Evolutionary conservation across 345 rosid genomes (phyloP).

Genomic region (Bruguiera sexangula): DNA sequence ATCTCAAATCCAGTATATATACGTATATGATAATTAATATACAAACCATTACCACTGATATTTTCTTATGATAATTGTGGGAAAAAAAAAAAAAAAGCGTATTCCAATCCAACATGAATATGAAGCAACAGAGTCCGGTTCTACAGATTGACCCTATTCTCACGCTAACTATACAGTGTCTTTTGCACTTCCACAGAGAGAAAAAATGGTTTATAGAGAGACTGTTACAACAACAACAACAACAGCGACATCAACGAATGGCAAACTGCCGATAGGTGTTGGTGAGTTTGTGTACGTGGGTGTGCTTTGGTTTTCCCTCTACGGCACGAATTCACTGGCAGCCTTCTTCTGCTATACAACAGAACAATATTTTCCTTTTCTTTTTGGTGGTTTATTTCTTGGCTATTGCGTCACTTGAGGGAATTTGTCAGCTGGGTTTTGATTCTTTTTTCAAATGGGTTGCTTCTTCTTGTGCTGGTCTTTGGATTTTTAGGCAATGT

Average conservation of each 20-base stretch:
- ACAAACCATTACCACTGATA: no score
- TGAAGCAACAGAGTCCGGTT: conserved; percentile 11
- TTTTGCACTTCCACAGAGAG: not conserved
- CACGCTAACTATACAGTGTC: conserved; percentile 6
- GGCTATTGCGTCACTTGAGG: not conserved
- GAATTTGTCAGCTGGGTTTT: not conserved
- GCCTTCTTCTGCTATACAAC: not conserved
- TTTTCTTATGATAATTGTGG: no score
- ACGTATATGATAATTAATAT: no score
- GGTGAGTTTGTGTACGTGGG: no score
- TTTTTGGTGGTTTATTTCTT: not conserved
- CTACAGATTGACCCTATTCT: conserved; percentile 18
- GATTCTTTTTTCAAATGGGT: not conserved
- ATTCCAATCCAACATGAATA: no score
- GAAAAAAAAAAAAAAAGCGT: no score
- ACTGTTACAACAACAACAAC: not conserved
- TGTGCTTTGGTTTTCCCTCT: not conserved
- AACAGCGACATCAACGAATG: not conserved
- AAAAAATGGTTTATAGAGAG: not conserved
- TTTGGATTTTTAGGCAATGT: conserved; percentile 3
- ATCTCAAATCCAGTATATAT: no score
- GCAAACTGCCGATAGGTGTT: not conserved
- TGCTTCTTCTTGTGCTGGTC: not conserved
- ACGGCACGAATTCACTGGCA: conserved; percentile 4
- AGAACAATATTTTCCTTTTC: not conserved